These are phyloP conservation scores for Plasmodium chabaudi DNA, from an alignment of 169 alveolate genomes.

Conservation along the genomic window DNA sequence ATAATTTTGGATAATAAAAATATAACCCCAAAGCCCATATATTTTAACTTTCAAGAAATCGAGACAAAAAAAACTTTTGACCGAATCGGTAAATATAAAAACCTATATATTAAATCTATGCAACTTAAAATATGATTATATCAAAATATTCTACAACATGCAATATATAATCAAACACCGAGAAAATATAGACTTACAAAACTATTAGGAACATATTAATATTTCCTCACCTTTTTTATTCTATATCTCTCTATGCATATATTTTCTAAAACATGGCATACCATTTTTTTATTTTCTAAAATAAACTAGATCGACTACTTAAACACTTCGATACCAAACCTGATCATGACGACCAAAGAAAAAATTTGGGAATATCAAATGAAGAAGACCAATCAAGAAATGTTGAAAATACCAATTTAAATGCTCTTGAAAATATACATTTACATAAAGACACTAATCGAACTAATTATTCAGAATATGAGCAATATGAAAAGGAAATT, in stretches of 20 bases:
- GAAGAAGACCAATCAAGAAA: slow-evolving; percentile 21
- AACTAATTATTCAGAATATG: neutral
- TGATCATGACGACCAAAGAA: slow-evolving; percentile 32
- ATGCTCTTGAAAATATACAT: neutral
- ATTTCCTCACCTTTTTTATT: too few species aligned
- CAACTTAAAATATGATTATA: slow-evolving; percentile 4
- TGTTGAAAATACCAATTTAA: slow-evolving; percentile 14
- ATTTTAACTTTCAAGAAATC: slow-evolving; percentile 62
- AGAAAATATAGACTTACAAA: too few species aligned
- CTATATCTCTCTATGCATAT: too few species aligned
- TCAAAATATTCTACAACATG: neutral
- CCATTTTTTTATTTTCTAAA: too few species aligned
- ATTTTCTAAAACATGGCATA: too few species aligned
- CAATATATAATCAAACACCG: too few species aligned
- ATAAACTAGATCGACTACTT: slow-evolving; percentile 34
- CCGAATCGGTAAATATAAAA: slow-evolving; percentile 49
- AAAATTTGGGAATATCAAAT: slow-evolving; percentile 8
- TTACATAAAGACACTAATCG: neutral
- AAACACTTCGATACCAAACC: slow-evolving; percentile 74
- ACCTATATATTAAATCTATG: neutral
- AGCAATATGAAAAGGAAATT: slow-evolving; percentile 57
- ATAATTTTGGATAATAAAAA: slow-evolving; percentile 68
- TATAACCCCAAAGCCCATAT: slow-evolving; percentile 75
- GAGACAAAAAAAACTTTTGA: slow-evolving; percentile 73
- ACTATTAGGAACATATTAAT: too few species aligned